Percentiles rank a stretch among this genome's conserved stretches.
Conservation (phyloP, 73 alveolate species). For the Paramecium primaurelia region DNA sequence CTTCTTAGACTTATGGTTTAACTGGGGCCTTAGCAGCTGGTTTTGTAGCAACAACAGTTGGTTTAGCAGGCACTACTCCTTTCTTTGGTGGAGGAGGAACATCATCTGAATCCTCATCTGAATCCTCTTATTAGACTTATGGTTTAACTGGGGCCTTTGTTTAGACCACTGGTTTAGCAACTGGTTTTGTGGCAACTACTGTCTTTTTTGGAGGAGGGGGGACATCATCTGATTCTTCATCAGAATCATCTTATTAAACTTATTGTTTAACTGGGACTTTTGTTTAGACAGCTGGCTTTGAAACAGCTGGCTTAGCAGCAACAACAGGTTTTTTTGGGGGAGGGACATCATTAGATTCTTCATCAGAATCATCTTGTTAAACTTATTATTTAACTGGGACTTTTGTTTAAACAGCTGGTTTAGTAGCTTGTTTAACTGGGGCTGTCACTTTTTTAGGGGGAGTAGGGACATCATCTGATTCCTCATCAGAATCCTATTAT, state of each 20-base stretch:
- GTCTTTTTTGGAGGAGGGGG: constrained; percentile 23
- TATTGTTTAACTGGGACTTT: constrained; percentile 22
- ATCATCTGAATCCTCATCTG: constrained; percentile 62
- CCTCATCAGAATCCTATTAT: background rate
- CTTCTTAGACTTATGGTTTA: constrained; percentile 25
- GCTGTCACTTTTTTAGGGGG: background rate
- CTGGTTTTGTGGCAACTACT: constrained; percentile 32
- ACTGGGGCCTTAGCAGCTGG: constrained; percentile 37
- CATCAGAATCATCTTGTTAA: background rate
- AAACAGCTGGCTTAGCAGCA: constrained; percentile 1
- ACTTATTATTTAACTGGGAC: background rate
- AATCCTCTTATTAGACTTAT: constrained; percentile 41
- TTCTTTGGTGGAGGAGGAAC: constrained; percentile 37
- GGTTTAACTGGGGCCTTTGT: constrained; percentile 40
- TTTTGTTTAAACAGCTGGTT: background rate
- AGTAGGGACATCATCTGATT: constrained; percentile 29
- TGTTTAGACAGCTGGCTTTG: background rate
- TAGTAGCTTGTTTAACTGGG: background rate
- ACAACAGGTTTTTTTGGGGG: constrained; percentile 37
- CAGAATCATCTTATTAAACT: background rate
- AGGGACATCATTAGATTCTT: constrained; percentile 47
- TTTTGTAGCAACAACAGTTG: background rate
- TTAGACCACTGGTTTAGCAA: constrained; percentile 51
- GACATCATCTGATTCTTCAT: constrained; percentile 41
- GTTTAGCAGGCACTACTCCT: background rate